Base-by-base conservation (phyloP, 2,329 filamentous ascomycete species). In the Thielaviopsis punctulata region DNA sequence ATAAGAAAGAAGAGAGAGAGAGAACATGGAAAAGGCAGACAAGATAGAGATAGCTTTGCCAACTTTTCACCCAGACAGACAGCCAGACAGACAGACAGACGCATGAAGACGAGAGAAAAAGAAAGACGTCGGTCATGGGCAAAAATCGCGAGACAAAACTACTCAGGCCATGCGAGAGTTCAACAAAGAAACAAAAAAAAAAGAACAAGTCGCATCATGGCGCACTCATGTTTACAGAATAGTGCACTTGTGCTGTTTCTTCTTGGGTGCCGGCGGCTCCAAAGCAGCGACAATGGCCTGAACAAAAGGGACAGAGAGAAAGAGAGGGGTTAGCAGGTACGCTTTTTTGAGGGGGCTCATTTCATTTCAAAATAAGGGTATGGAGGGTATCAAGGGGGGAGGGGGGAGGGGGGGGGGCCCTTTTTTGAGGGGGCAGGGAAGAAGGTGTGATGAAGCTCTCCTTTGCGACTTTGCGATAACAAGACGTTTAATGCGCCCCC, bases 271-370 rank as follows among this genome's bases (percentile, higher is more conserved):
- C 21, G 86, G 85, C 44, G 90, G 90, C 69, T 96, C 90, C 58
- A 96, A 74, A 43, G 90, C 90, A 57, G 90, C 90, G 58, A 96
- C 90, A 62, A 96, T 96, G 24, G 90, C 90, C 89, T 95, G 18
- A 22, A 27, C 24, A 50, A 18, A 51, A 36, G 22, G 30, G 27
- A 36, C 21, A 12, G 30, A 36, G 30, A 33, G 10, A 33, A 13
- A 33, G 30, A 33, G 30, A 36, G 30, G 30, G 30, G 6, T 19
- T 22, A 19, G 23, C 15, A 4, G 23, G 36, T 45, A 22, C n/a
- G n/a, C n/a, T n/a, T n/a, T n/a, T n/a, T n/a, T n/a, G n/a, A n/a
- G n/a, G n/a, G n/a, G n/a, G n/a, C n/a, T n/a, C n/a, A n/a, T n/a
- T n/a, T 21, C 6, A 22, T 45, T 22, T 9, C 19, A 36, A 15